phyloP scores from a whole-genome alignment of 768 basidiomycete species.

The Phaeotremella skinneri region DNA sequence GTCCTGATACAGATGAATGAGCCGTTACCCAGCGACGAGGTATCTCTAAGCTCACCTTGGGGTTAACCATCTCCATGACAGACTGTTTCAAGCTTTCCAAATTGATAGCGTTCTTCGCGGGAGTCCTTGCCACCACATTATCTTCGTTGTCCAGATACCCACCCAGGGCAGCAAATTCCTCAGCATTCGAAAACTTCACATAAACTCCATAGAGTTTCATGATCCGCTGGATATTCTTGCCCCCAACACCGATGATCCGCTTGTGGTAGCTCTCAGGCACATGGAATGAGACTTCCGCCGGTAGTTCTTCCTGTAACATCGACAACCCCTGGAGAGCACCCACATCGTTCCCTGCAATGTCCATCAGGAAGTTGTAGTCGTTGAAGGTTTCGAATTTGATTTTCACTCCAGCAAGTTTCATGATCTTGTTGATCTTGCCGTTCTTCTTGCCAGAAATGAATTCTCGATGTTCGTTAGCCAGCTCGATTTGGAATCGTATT shows the following conservation, averaged over 20 bases:
- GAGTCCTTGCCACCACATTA: conserved; percentile 96
- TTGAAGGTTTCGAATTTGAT: conserved; percentile 98
- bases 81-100: conserved; percentile 91
- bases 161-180: conserved; percentile 90
- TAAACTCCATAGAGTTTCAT: conserved; percentile 99
- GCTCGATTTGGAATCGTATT: conserved; percentile 95
- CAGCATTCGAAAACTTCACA: conserved; percentile 97
- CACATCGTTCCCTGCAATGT: conserved; percentile 79
- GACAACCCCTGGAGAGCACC: conserved; percentile 82
- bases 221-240: conserved; percentile 95
- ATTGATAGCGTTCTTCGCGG: conserved; percentile 94
- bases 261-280: conserved; percentile 98
- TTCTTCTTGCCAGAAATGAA: conserved; percentile 99
- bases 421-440: conserved; percentile 99
- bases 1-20: conserved; percentile 62
- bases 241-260: conserved; percentile 96
- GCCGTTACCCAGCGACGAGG: conserved; percentile 9
- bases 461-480: conserved; percentile 95
- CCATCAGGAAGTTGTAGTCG: conserved; percentile 87
- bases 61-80: conserved; percentile 96
- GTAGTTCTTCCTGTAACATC: conserved; percentile 92
- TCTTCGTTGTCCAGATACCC: conserved; percentile 97
- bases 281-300: conserved; percentile 97
- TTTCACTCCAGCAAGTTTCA: conserved; percentile 94
- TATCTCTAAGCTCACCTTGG: conserved; percentile 65